Evolutionary conservation across 1,284 basidiomycete species (phyloP).

Genomic region (Chiua sp.): DNA sequence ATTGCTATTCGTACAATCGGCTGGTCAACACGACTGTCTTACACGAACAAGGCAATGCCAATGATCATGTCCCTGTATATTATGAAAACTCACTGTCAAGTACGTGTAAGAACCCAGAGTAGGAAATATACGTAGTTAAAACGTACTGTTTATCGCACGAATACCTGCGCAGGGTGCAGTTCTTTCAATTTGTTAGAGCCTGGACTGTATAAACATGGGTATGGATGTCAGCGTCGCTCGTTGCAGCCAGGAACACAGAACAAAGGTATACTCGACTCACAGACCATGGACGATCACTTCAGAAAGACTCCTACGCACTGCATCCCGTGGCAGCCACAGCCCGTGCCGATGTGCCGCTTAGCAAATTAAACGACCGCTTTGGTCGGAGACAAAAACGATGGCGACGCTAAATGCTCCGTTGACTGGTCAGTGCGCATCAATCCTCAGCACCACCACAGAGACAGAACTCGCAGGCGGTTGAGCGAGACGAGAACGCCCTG

Average conservation of each 20-base stretch:
- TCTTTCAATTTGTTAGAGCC: neutral
- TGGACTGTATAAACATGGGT: conserved; percentile 3
- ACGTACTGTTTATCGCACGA: conserved; percentile 11
- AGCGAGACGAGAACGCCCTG: conserved; percentile 40
- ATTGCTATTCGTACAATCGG: conserved; percentile 31
- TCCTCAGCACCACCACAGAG: conserved; percentile 47
- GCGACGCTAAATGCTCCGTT: conserved; percentile 29
- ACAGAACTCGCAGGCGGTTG: conserved; percentile 47
- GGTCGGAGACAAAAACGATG: conserved; percentile 33
- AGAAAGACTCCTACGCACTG: conserved; percentile 30
- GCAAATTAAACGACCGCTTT: conserved; percentile 27
- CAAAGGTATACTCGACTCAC: conserved; percentile 7
- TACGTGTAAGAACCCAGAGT: neutral
- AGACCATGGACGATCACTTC: conserved; percentile 31
- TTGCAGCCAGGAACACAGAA: conserved; percentile 1
- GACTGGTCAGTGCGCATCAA: conserved; percentile 43
- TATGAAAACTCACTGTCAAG: neutral
- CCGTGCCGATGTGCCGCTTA: conserved; percentile 35
- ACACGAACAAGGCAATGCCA: conserved; percentile 11
- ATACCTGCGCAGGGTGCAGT: neutral
- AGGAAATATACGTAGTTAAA: neutral
- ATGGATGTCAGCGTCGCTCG: neutral
- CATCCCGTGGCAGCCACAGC: conserved; percentile 16
- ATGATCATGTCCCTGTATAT: conserved; percentile 17
- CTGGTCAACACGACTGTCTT: conserved; percentile 14